Conservation (phyloP, 1,284 basidiomycete species). For the Ceratobasidium sp. region DNA sequence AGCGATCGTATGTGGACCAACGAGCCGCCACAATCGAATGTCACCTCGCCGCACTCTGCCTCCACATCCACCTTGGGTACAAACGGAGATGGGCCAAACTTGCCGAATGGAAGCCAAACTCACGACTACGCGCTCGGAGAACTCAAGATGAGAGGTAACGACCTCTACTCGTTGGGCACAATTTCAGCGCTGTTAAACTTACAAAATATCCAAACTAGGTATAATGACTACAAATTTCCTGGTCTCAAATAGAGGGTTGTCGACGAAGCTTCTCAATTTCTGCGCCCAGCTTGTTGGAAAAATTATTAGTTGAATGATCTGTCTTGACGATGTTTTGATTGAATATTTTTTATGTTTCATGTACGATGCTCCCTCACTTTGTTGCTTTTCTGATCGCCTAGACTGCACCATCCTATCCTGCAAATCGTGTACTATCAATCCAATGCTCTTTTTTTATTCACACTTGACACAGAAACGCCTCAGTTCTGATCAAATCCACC, state of each 20-base stretch:
- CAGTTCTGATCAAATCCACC: not conserved
- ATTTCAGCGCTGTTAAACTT: not conserved
- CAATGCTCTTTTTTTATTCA: constrained; percentile 23
- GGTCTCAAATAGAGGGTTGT: constrained; percentile 26
- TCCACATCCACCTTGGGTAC: constrained; percentile 74
- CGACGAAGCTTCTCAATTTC: constrained; percentile 35
- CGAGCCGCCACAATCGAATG: constrained; percentile 34
- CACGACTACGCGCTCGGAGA: constrained; percentile 35
- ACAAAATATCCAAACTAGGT: not conserved
- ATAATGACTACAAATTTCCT: constrained; percentile 36
- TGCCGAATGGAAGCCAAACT: constrained; percentile 60
- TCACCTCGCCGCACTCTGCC: constrained; percentile 55
- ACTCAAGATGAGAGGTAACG: constrained; percentile 31
- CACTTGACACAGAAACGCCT: constrained; percentile 4
- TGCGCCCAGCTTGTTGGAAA: constrained; percentile 37
- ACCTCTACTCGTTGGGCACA: not conserved
- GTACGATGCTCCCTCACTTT: constrained; percentile 27
- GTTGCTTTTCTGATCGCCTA: not conserved
- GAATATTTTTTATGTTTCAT: not conserved
- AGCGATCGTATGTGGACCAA: constrained; percentile 35
- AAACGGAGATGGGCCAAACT: constrained; percentile 62
- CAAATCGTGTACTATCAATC: constrained; percentile 30
- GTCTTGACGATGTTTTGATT: not conserved
- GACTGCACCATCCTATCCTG: constrained; percentile 1
- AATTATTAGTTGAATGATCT: constrained; percentile 32